These are phyloP conservation scores for Rhododendron vialii DNA, from an alignment of 148 eudicot genomes.

Conservation along the genomic window DNA sequence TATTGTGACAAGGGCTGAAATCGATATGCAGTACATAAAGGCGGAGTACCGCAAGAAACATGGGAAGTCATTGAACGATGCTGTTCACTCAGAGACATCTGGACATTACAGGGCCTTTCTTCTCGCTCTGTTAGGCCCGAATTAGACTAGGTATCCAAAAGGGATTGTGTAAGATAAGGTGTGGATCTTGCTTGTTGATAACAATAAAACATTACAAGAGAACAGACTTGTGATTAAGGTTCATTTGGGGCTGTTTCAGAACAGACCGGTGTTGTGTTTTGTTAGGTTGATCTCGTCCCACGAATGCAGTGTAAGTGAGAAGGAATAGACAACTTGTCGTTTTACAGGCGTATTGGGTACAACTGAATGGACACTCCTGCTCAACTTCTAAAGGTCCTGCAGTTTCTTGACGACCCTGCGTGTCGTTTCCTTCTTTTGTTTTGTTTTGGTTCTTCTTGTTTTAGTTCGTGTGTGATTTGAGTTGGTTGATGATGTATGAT, in stretches of 20 bases:
- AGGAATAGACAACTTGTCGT: not conserved
- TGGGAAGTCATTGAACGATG: constrained; percentile 64
- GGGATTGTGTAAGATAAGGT: not conserved
- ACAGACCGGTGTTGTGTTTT: not conserved
- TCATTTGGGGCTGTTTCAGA: not conserved
- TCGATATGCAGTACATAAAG: constrained; percentile 82
- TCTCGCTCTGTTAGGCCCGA: constrained; percentile 70
- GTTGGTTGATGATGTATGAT: not conserved
- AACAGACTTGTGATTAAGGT: not conserved
- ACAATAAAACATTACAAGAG: too few species aligned
- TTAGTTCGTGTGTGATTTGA: not conserved
- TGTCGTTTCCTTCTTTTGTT: not conserved
- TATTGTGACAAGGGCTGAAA: constrained; percentile 73
- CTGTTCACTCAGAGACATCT: constrained; percentile 77
- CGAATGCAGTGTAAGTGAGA: not conserved
- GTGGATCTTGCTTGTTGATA: not conserved
- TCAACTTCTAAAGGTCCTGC: not conserved
- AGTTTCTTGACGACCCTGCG: not conserved
- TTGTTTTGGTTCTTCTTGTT: not conserved
- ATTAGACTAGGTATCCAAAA: not conserved
- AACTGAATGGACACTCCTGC: not conserved
- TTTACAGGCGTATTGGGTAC: not conserved
- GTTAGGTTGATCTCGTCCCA: not conserved
- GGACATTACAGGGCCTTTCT: constrained; percentile 67
- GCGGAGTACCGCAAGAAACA: constrained; percentile 64